Evolutionary conservation across 2,329 filamentous ascomycete genomes (phyloP).

Genomic region (Penicillium expansum): DNA sequence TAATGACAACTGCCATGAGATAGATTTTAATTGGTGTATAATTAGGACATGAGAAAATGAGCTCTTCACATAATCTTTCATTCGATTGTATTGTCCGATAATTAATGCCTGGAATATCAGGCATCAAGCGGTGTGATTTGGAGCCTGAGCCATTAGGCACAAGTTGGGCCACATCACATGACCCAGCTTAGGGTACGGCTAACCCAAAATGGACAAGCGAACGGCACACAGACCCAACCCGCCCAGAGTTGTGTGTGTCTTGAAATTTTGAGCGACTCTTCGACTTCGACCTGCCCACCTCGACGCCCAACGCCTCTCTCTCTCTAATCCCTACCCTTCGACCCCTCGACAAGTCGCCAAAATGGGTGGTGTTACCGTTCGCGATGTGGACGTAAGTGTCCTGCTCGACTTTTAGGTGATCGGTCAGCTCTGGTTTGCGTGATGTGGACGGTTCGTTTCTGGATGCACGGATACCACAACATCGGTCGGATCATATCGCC

Average conservation of each 20-base stretch:
- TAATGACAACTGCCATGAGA: constrained; percentile 5
- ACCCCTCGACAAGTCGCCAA: constrained; percentile 48
- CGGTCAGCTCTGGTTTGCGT: constrained; percentile 19
- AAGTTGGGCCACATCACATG: constrained; percentile 8
- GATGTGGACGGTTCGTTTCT: constrained; percentile 21
- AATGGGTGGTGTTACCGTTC: constrained; percentile 66
- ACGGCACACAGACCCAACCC: constrained; percentile 37
- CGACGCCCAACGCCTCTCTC: constrained; percentile 34
- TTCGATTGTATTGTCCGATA: not conserved
- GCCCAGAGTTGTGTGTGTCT: constrained; percentile 34
- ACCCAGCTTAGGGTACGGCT: constrained; percentile 39
- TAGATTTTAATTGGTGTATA: constrained; percentile 4
- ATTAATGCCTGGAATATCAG: constrained; percentile 9
- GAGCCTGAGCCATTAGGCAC: not conserved
- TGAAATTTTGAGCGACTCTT: constrained; percentile 39
- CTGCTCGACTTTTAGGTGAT: constrained; percentile 19
- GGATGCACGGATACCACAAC: constrained; percentile 14
- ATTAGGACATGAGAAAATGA: not conserved
- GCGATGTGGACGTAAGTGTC: constrained; percentile 61
- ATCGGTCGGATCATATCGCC: constrained; percentile 6
- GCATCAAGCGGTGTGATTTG: not conserved
- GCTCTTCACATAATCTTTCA: not conserved
- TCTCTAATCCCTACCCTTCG: constrained; percentile 29
- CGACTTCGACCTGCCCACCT: constrained; percentile 42
- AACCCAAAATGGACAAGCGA: constrained; percentile 44